phyloP scores from a whole-genome alignment of 148 eudicot species.

The Mesembryanthemum crystallinum region DNA sequence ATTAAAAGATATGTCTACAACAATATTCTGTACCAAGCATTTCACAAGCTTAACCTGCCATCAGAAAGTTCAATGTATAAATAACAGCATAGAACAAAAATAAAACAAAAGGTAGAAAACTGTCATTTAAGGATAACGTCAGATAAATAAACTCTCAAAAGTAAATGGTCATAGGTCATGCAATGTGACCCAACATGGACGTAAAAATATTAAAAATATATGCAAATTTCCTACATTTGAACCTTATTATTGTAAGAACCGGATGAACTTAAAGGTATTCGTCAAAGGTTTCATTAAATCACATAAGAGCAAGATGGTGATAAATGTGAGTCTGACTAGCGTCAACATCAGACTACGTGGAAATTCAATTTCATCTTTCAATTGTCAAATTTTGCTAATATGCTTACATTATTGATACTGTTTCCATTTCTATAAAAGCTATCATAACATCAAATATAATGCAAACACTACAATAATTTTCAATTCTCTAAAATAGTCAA shows the following conservation, averaged over 20 bases:
- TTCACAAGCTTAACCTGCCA: slow-evolving; percentile 96
- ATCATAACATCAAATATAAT: background rate
- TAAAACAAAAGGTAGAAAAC: background rate
- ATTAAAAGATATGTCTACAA: slow-evolving; percentile 93
- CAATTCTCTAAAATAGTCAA: background rate
- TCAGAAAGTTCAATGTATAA: slow-evolving; percentile 23
- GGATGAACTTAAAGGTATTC: background rate
- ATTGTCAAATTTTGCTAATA: background rate
- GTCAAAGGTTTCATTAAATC: background rate
- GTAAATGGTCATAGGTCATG: background rate
- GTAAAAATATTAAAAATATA: background rate
- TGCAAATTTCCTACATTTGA: background rate
- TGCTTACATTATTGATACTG: background rate
- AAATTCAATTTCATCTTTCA: background rate
- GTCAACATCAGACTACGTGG: background rate
- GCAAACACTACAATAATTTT: background rate
- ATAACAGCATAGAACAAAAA: slow-evolving; percentile 7
- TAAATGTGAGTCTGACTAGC: background rate
- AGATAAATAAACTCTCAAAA: background rate
- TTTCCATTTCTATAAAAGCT: background rate
- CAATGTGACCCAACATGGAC: background rate
- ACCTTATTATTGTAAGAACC: background rate
- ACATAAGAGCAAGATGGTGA: background rate
- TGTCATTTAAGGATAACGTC: background rate
- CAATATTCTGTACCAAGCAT: slow-evolving; percentile 89